These are phyloP conservation scores for Discostella pseudostelligera DNA, from an alignment of 108 stramenopile genomes.

Conservation along the genomic window DNA sequence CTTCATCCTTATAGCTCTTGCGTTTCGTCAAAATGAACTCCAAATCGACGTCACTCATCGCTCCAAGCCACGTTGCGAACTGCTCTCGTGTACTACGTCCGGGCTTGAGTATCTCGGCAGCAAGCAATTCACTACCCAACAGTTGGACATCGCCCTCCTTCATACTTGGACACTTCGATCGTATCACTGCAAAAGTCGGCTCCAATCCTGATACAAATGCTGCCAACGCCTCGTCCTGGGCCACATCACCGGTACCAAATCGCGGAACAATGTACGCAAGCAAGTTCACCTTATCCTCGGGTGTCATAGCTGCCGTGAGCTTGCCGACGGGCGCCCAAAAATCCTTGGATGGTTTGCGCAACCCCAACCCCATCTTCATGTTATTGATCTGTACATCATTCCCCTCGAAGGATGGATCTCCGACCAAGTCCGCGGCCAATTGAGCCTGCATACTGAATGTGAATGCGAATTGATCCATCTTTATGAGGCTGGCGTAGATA, in stretches of 20 bases:
- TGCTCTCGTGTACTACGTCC: conserved; percentile 69
- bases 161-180: conserved; percentile 68
- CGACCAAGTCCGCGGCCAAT: conserved; percentile 76
- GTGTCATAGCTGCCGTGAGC: conserved; percentile 72
- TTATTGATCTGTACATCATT: conserved; percentile 80
- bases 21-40: conserved; percentile 60
- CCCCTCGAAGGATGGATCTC: conserved; percentile 73
- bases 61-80: conserved; percentile 77
- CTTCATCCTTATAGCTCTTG: conserved; percentile 61
- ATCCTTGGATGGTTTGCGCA: conserved; percentile 71
- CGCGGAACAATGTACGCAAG: conserved; percentile 82
- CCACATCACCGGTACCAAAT: conserved; percentile 67
- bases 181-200: conserved; percentile 67
- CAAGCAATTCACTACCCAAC: conserved; percentile 76
- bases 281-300: conserved; percentile 87
- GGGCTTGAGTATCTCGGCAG: conserved; percentile 67
- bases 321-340: conserved; percentile 89
- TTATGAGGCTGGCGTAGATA: conserved; percentile 78
- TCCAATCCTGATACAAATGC: conserved; percentile 70
- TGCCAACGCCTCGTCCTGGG: conserved; percentile 69
- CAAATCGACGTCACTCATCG: conserved; percentile 70
- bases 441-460: conserved; percentile 89
- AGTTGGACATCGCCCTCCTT: conserved; percentile 71
- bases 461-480: conserved; percentile 89
- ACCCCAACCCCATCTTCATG: conserved; percentile 77